A percentile compares a stretch with the other conserved stretches of the same genome.
Conservation (phyloP, 2,329 filamentous ascomycete genomes). For the Delphinella strobiligena region DNA sequence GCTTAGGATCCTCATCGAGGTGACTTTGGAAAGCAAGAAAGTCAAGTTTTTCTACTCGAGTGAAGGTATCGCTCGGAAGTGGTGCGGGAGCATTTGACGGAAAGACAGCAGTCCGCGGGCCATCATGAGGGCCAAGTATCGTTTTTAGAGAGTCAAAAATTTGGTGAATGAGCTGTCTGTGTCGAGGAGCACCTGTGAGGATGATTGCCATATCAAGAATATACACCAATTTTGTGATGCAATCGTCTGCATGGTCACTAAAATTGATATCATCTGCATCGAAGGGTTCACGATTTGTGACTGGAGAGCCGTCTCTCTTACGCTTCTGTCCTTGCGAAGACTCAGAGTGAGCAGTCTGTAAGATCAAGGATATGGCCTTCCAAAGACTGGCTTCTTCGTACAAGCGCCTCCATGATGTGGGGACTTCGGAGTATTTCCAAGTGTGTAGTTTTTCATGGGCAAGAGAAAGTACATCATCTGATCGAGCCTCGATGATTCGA, state of each 20-base stretch:
- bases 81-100: background rate
- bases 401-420: conserved; percentile 54
- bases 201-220: conserved; percentile 67
- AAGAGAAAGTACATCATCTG: conserved; percentile 44
- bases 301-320: conserved; percentile 8
- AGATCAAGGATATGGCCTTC: conserved; percentile 34
- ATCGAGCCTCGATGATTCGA: conserved; percentile 22
- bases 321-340: conserved; percentile 12
- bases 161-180: conserved; percentile 35
- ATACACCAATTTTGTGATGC: conserved; percentile 48
- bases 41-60: conserved; percentile 7
- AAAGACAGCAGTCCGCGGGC: background rate
- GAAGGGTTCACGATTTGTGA: background rate
- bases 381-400: conserved; percentile 61
- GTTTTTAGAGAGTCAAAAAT: conserved; percentile 40
- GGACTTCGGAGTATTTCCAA: conserved; percentile 55
- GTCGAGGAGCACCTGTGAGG: conserved; percentile 52
- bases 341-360: conserved; percentile 2
- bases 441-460: conserved; percentile 58
- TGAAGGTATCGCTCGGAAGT: conserved; percentile 4
- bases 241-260: conserved; percentile 24
- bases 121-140: conserved; percentile 7
- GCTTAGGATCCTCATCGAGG: conserved; percentile 23
- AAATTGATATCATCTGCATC: no score
- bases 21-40: conserved; percentile 19